Evolutionary conservation across 768 basidiomycete species (phyloP), one percentile per base, ranked within the genome.

Genomic region (Amanita subjunquillea): DNA sequence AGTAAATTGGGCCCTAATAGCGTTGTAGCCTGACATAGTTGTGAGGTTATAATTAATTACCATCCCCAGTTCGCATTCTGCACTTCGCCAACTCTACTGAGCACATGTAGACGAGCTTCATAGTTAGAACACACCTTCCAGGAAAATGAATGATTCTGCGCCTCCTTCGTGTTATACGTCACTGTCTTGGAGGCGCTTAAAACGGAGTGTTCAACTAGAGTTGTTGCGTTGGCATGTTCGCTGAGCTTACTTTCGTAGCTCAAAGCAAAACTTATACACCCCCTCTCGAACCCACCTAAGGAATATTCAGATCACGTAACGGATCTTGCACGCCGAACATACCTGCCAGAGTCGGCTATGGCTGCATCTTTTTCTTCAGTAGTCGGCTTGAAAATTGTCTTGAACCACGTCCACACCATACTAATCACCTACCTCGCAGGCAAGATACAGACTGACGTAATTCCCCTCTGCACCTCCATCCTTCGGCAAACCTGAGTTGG

Each of bases 41-140:
- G 3, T 22, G 20, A 45, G 29, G 23, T 6, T 2, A 37, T 3
- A 37, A 25, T 55, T 41, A 42, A 45, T 34, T 76, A 85, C 87
- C 90, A 92, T 65, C 87, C 88, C 90, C 88, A 91, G 60, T 91
- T 91, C 27, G 85, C 85, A 10, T 88, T 85, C 83, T 87, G 47
- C 7, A 20, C 25, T 42, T 27, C 10, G 37, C 22, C 29, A 43
- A 27, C 12, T 36, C 34, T n/a, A 50, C 29, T 36, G 53, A 38
- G n/a, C n/a, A 40, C 10, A 46, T 15, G 29, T 17, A 49, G 9
- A 45, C 47, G 9, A n/a, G 9, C 36, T 40, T 32, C 12, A 23
- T 54, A 45, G 30, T 17, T 34, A 34, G 13, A 12, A 44, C 56
- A 29, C 29, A 65, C 73, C 58, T 87, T 84, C 63, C 76, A 80